These are phyloP conservation scores for Mucor irregularis DNA, from an alignment of 371 early-diverging fungal species.

Conservation along the genomic window DNA sequence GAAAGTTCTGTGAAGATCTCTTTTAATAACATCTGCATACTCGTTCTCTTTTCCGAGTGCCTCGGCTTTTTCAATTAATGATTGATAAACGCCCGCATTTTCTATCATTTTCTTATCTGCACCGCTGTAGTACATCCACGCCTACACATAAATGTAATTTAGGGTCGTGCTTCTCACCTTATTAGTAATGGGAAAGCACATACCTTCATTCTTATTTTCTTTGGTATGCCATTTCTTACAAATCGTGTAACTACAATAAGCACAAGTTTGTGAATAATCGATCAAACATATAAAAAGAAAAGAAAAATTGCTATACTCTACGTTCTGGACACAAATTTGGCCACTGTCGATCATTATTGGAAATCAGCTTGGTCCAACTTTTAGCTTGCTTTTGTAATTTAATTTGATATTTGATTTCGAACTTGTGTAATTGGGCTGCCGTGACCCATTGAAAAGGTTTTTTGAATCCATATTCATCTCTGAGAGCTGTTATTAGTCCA, in stretches of 20 bases:
- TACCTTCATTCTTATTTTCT: slow-evolving; percentile 62
- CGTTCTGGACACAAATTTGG: slow-evolving; percentile 53
- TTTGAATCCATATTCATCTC: slow-evolving; percentile 69
- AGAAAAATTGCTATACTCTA: slow-evolving; percentile 22
- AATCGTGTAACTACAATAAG: slow-evolving; percentile 61
- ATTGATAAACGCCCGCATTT: slow-evolving; percentile 61
- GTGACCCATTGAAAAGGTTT: slow-evolving; percentile 58
- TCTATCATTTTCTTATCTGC: slow-evolving; percentile 59
- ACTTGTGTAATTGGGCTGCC: slow-evolving; percentile 42
- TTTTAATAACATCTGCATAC: slow-evolving; percentile 66
- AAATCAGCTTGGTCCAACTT: slow-evolving; percentile 53
- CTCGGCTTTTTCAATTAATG: slow-evolving; percentile 54
- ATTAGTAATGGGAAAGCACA: neutral
- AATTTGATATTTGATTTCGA: slow-evolving; percentile 54
- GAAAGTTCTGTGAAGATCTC: slow-evolving; percentile 82
- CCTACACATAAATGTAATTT: slow-evolving; percentile 31
- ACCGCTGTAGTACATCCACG: slow-evolving; percentile 84
- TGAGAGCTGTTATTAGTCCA: too few species aligned
- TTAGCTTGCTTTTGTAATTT: slow-evolving; percentile 48
- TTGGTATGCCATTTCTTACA: slow-evolving; percentile 80
- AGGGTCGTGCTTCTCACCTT: neutral
- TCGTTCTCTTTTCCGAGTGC: slow-evolving; percentile 52
- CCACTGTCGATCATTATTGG: slow-evolving; percentile 44
- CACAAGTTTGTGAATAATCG: neutral
- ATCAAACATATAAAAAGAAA: neutral